Evolutionary conservation across 129 eudicot species (phyloP), one percentile per base, ranked within the genome.

Genomic region (Flaveria trinervia): DNA sequence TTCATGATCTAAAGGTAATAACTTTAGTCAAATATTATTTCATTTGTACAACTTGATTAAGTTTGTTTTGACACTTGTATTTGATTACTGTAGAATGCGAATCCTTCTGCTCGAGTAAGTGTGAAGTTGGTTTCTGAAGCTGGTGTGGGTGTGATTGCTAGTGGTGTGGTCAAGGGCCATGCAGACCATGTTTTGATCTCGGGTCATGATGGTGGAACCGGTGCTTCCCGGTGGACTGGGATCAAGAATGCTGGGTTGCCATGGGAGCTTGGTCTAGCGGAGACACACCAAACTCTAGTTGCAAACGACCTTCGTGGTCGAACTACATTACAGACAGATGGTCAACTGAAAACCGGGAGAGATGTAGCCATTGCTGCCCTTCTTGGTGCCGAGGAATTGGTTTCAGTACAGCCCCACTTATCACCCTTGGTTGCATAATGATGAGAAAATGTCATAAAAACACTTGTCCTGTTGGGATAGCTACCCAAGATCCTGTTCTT

Each of bases 141-240:
- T 72, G 99, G 99, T 33, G 99, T 95, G 67, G 99, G 99, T 57
- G 99, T 95, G 54, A 91, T 95, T 60, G 99, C 99, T 33, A 79
- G 94, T 15, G 99, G 99, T 12, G 99, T 95, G 60, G 99, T 95
- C 17, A 95, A 95, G 84, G 99, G 99, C 41, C 99, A 95, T 70
- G 99, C 99, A 4, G 99, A 95, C 73, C 99, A 95, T 79, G 92
- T 95, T 57, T 74, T 95, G 81, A 95, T 95, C 54, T 95, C 99
- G 2, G 99, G 99, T 73, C 99, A 95, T 6, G 99, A 95, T 77
- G 99, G 99, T 72, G 99, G 99, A 23, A 95, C 99, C 2, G 99
- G 99, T 9, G 99, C 99, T 55, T 91, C 99, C 25, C 73, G 99
- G 59, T 95, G 99, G 99, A 95, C 99, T 1, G 99, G 99, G 0